Conservation (phyloP, 2,329 filamentous ascomycete genomes). For the Aspergillus sojae region DNA sequence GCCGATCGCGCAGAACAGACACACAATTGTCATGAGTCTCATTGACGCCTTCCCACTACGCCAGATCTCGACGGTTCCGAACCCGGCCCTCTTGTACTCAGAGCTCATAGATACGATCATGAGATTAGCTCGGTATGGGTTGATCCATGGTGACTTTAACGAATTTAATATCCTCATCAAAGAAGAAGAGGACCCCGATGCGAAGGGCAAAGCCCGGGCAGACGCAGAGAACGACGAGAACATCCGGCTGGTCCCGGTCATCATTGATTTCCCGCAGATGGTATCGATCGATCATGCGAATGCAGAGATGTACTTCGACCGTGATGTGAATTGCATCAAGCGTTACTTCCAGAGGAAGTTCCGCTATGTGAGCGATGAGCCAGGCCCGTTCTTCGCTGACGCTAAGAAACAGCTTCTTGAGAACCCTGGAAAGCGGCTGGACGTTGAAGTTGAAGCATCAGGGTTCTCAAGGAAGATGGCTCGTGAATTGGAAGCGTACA, state of each 20-base stretch:
- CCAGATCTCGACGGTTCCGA: slow-evolving; percentile 80
- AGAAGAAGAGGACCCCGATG: slow-evolving; percentile 57
- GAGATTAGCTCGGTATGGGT: slow-evolving; percentile 76
- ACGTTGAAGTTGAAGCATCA: slow-evolving; percentile 86
- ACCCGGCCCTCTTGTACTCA: slow-evolving; percentile 85
- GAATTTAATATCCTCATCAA: slow-evolving; percentile 98
- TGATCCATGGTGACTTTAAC: slow-evolving; percentile 98
- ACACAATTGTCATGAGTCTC: slow-evolving; percentile 94
- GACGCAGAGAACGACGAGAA: slow-evolving; percentile 32
- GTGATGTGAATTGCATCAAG: slow-evolving; percentile 94
- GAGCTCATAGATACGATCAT: slow-evolving; percentile 87
- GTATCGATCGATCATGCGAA: slow-evolving; percentile 92
- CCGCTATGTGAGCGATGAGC: slow-evolving; percentile 78
- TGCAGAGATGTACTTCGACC: slow-evolving; percentile 95
- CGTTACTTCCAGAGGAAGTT: slow-evolving; percentile 89
- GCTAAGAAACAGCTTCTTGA: slow-evolving; percentile 71
- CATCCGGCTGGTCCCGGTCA: slow-evolving; percentile 70
- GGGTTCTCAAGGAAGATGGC: slow-evolving; percentile 97
- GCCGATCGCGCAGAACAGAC: slow-evolving; percentile 84
- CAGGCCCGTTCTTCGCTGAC: slow-evolving; percentile 83
- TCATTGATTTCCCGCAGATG: slow-evolving; percentile 99
- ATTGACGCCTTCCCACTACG: slow-evolving; percentile 90
- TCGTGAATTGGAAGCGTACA: slow-evolving; percentile 88
- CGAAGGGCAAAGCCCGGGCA: slow-evolving; percentile 41
- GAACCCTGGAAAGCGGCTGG: slow-evolving; percentile 70